phyloP scores from a whole-genome alignment of 1,284 basidiomycete species.

The Pseudomicrostroma phylloplanum region DNA sequence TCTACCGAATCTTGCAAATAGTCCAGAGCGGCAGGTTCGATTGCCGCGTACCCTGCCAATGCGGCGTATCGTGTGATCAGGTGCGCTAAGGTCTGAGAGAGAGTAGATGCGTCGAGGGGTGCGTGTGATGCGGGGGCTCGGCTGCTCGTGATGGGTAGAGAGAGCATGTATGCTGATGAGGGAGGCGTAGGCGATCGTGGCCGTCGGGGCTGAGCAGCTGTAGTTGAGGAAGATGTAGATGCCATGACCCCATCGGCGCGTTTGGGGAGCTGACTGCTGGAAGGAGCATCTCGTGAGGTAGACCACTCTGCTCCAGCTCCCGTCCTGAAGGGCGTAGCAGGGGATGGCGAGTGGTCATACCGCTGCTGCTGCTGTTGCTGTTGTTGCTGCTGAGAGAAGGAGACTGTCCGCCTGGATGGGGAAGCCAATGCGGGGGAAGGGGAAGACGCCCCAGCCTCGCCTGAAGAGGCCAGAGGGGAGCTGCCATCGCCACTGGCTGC shows the following conservation, averaged over 20 bases:
- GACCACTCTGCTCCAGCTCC: background rate
- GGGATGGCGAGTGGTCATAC: background rate
- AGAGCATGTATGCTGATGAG: background rate
- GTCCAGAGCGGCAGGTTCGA: background rate
- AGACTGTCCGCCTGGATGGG: background rate
- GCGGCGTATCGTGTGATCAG: background rate
- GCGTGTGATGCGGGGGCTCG: background rate
- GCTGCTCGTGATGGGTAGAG: background rate
- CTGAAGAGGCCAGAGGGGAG: background rate
- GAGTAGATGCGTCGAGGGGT: background rate
- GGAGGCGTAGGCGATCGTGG: slow-evolving; percentile 2
- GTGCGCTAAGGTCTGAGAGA: background rate
- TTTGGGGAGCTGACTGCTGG: background rate
- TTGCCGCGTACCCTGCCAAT: background rate
- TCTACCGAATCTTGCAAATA: background rate
- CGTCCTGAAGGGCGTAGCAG: background rate
- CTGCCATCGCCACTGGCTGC: background rate
- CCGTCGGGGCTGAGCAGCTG: background rate
- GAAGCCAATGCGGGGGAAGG: background rate
- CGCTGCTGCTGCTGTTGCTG: background rate
- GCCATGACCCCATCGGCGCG: background rate
- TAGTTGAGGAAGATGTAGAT: background rate
- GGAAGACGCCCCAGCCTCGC: background rate
- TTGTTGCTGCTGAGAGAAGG: slow-evolving; percentile 1
- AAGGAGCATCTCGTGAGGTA: background rate